Evolutionary conservation across 495 filamentous ascomycete genomes (phyloP).

Genomic region (Hyaloscypha finlandica): DNA sequence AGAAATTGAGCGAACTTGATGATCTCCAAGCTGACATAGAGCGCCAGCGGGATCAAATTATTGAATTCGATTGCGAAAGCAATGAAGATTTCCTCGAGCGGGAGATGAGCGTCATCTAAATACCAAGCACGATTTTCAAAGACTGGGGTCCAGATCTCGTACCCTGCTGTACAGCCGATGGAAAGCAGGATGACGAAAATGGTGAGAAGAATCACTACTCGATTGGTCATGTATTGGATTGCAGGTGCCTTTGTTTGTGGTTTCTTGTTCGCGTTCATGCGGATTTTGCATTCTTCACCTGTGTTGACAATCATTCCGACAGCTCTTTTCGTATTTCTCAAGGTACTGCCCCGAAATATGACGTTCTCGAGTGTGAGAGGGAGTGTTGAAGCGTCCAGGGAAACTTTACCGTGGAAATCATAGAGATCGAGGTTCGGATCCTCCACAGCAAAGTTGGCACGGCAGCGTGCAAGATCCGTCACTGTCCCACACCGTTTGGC

Average conservation of each 20-base stretch:
- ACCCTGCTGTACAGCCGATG: conserved; percentile 81
- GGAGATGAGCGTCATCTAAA: conserved; percentile 62
- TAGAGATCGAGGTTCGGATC: conserved; percentile 93
- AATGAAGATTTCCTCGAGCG: conserved; percentile 75
- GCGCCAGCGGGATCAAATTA: conserved; percentile 88
- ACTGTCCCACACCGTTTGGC: conserved; percentile 64
- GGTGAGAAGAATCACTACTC: conserved; percentile 80
- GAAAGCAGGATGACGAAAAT: conserved; percentile 75
- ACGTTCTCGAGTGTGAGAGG: conserved; percentile 84
- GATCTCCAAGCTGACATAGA: conserved; percentile 95
- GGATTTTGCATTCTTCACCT: conserved; percentile 96
- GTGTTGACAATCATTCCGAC: conserved; percentile 88
- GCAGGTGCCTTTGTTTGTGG: conserved; percentile 84
- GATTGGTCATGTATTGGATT: conserved; percentile 79
- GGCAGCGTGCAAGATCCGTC: conserved; percentile 51
- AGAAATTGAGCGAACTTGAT: conserved; percentile 88
- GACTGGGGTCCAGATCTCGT: conserved; percentile 68
- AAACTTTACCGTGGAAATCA: conserved; percentile 83
- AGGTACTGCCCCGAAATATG: conserved; percentile 82
- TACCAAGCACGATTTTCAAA: conserved; percentile 76
- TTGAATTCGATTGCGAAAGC: conserved; percentile 92
- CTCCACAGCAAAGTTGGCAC: conserved; percentile 70
- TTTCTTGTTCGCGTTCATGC: conserved; percentile 96
- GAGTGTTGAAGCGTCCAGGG: conserved; percentile 64
- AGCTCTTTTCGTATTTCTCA: conserved; percentile 77